Conservation (phyloP, 1,284 basidiomycete species). For the Moniliophthora roreri region DNA sequence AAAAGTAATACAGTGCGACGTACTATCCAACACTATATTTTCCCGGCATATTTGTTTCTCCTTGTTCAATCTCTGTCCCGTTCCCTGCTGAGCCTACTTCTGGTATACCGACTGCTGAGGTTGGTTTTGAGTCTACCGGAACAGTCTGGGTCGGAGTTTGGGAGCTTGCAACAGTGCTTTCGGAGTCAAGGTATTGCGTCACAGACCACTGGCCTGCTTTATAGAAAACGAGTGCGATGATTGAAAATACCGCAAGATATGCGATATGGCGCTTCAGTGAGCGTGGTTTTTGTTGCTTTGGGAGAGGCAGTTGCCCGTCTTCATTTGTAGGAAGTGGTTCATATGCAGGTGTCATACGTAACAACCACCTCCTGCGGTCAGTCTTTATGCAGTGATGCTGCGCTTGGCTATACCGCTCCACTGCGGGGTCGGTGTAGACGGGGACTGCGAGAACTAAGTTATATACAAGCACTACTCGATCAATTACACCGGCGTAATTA, state of each 20-base stretch:
- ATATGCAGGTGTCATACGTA: constrained; percentile 10
- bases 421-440: no score
- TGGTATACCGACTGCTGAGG: no score
- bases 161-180: no score
- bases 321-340: constrained; percentile 20
- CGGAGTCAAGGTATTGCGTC: not conserved
- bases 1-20: constrained; percentile 31
- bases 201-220: constrained; percentile 46
- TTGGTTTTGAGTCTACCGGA: not conserved
- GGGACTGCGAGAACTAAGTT: no score
- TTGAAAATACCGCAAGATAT: constrained; percentile 30
- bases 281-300: not conserved
- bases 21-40: constrained; percentile 82
- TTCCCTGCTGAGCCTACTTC: not conserved
- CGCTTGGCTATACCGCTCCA: no score
- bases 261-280: constrained; percentile 22
- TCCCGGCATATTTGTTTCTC: constrained; percentile 31
- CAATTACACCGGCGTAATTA: no score
- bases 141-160: constrained; percentile 6
- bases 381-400: no score
- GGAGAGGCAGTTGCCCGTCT: constrained; percentile 8
- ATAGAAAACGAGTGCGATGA: constrained; percentile 42
- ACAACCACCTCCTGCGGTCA: no score
- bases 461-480: no score
- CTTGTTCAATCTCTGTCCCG: not conserved